Evolutionary conservation across 805 yeast genomes (phyloP).

Genomic region (Ogataea ganodermae): DNA sequence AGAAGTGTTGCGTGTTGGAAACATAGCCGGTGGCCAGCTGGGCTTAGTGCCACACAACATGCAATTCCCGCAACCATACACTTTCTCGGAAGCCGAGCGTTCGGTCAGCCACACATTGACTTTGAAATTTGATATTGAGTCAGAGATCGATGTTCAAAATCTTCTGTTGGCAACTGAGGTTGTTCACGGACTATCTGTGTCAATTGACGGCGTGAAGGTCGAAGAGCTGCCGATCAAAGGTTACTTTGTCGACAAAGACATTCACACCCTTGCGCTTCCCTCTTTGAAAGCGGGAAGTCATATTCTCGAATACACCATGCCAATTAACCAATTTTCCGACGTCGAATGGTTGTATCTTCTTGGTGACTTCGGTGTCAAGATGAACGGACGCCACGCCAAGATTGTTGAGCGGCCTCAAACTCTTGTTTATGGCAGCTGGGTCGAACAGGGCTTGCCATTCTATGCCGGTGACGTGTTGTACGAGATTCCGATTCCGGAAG

Average conservation of each 20-base stretch:
- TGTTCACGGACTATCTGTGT: not conserved
- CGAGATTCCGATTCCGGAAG: slow-evolving; percentile 9
- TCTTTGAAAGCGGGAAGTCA: slow-evolving; percentile 16
- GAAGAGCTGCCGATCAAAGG: not conserved
- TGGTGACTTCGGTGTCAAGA: slow-evolving; percentile 14
- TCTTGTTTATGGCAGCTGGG: slow-evolving; percentile 11
- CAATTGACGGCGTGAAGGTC: not conserved
- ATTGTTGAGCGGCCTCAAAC: slow-evolving; percentile 6
- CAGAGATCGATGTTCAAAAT: not conserved
- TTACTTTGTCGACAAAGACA: slow-evolving; percentile 10
- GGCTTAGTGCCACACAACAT: slow-evolving; percentile 4
- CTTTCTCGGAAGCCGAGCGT: not conserved
- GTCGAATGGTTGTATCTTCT: slow-evolving; percentile 13
- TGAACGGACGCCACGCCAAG: slow-evolving; percentile 9
- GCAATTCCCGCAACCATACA: slow-evolving; percentile 11
- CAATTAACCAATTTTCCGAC: slow-evolving; percentile 11
- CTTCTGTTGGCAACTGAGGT: slow-evolving; percentile 6
- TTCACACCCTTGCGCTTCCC: slow-evolving; percentile 7
- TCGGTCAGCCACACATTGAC: slow-evolving; percentile 1
- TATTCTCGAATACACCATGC: slow-evolving; percentile 8
- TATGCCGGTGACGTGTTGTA: slow-evolving; percentile 14
- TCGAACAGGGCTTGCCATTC: slow-evolving; percentile 16
- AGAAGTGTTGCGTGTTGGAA: slow-evolving; percentile 12
- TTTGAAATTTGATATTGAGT: not conserved
- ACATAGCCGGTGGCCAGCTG: slow-evolving; percentile 3